Evolutionary conservation across 2,329 filamentous ascomycete genomes (phyloP), one percentile per base, ranked within the genome.

Genomic region (Endoconidiophora laricicola): DNA sequence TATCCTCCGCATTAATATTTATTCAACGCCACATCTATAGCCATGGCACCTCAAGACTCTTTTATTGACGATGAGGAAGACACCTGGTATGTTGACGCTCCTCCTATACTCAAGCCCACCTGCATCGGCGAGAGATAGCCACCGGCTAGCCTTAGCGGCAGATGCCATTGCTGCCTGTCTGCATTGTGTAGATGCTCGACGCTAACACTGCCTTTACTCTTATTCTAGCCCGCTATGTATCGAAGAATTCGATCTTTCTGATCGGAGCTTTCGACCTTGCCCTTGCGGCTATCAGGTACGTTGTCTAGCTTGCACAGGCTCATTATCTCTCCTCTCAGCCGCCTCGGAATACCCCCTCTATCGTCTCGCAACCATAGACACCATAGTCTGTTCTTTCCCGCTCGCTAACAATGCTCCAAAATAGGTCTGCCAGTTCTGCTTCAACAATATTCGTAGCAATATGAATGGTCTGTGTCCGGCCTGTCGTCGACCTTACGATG

Each of bases 361-460:
- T n/a, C 37, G 10, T 10, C n/a, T 26, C 10, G 6, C 20, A n/a
- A 22, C 6, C 10, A 45, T 24, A 16, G 43, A 39, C 18, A 29
- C 4, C 5, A 4, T 29, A 18, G 1, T 39, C 23, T 23, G 4
- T 36, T 48, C 26, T 16, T 10, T 37, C 16, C 16, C 16, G 16
- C 16, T 18, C 16, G 26, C 26, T 29, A 29, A 29, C 26, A 4
- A 6, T 29, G 26, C 26, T 29, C 2, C 10, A 10, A 7, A 29
- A n/a, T 42, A 95, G 88, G 90, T 98, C 64, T 98, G 91, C 67
- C 93, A 98, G 71, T 98, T 98, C 68, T 98, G 91, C 69, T 98
- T 90, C 71, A 95, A 98, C 68, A 98, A 96, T 64, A 93, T 98
- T 64, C 94, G 93, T 68, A 94, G 84, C 59, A 95, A 95, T 60